phyloP scores from a whole-genome alignment of 2,329 filamentous ascomycete genomes.

The Aspergillus neotritici region DNA sequence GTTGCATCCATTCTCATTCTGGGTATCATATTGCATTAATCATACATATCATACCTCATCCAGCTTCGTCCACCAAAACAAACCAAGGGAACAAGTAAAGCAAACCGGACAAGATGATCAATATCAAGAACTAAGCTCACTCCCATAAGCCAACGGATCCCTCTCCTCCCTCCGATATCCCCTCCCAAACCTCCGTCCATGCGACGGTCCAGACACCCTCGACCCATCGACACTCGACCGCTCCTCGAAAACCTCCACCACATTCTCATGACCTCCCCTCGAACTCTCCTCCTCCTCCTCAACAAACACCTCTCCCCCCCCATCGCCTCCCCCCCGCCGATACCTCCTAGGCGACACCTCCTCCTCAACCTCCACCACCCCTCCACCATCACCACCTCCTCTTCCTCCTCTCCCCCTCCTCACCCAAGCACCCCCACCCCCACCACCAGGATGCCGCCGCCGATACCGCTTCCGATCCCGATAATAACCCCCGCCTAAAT shows the following conservation, averaged over 20 bases:
- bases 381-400: not conserved
- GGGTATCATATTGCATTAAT: not conserved
- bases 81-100: conserved; percentile 1
- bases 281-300: conserved; percentile 31
- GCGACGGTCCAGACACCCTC: conserved; percentile 29
- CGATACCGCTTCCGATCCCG: conserved; percentile 30
- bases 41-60: conserved; percentile 1
- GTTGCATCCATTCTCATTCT: not conserved
- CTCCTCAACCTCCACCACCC: conserved; percentile 27
- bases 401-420: conserved; percentile 9
- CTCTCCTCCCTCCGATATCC: conserved; percentile 43
- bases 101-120: conserved; percentile 2
- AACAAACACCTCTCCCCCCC: conserved; percentile 18
- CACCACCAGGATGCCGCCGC: conserved; percentile 7
- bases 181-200: conserved; percentile 31
- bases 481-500: conserved; percentile 21
- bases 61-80: too few species aligned
- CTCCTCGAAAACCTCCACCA: conserved; percentile 57
- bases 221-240: conserved; percentile 33
- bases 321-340: conserved; percentile 20
- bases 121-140: conserved; percentile 16
- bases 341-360: conserved; percentile 4
- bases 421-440: conserved; percentile 11
- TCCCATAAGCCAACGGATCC: conserved; percentile 38
- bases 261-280: conserved; percentile 34